These are phyloP conservation scores for Thielaviopsis musarum DNA, from an alignment of 2,329 filamentous ascomycete genomes.

Conservation along the genomic window DNA sequence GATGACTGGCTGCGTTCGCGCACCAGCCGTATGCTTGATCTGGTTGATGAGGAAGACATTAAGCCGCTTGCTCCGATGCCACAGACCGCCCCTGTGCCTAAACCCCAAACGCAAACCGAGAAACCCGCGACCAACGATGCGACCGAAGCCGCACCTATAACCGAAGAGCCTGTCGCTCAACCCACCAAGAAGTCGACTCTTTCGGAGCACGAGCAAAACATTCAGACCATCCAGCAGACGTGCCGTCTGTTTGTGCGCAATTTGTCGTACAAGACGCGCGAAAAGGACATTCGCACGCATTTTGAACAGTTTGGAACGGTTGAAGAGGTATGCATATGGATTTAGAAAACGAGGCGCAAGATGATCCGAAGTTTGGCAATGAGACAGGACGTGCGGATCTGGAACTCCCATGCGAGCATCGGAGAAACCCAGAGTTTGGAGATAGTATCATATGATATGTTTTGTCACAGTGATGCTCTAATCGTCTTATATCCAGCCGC, in stretches of 20 bases:
- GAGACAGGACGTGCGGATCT: not conserved
- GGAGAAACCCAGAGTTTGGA: not conserved
- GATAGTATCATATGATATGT: not conserved
- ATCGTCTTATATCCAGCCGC: not conserved
- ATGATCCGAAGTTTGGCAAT: slow-evolving; percentile 20
- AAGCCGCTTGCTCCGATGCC: slow-evolving; percentile 8
- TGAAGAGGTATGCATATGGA: slow-evolving; percentile 59
- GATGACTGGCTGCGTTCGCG: slow-evolving; percentile 83
- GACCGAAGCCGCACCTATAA: not conserved
- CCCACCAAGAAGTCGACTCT: not conserved
- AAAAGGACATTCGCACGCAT: slow-evolving; percentile 56
- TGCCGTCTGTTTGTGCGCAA: slow-evolving; percentile 79
- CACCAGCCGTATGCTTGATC: slow-evolving; percentile 70
- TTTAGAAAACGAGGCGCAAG: slow-evolving; percentile 6
- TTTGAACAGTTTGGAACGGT: slow-evolving; percentile 61
- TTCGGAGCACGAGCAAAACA: slow-evolving; percentile 23
- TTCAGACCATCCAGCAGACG: slow-evolving; percentile 51
- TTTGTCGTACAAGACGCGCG: slow-evolving; percentile 61
- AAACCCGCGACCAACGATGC: not conserved
- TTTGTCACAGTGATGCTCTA: not conserved
- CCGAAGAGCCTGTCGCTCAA: not conserved
- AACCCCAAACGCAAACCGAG: slow-evolving; percentile 11
- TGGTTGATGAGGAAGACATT: slow-evolving; percentile 58
- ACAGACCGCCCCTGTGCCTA: not conserved
- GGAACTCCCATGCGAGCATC: not conserved